Conservation (phyloP, 352 stramenopile species). For the Phytophthora hybrid region DNA sequence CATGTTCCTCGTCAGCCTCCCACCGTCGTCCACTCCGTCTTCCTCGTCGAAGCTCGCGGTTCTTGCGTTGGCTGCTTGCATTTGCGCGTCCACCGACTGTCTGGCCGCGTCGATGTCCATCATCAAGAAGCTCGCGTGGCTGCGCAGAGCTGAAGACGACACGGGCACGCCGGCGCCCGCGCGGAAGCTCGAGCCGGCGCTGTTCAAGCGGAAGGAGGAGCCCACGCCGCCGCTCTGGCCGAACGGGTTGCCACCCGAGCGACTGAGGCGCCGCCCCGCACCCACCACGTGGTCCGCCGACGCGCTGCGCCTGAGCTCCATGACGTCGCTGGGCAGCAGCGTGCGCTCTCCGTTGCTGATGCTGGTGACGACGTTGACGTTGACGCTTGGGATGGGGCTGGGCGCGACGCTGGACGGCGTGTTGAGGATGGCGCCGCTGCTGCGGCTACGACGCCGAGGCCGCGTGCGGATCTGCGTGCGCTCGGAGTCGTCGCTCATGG, state of each 20-base stretch:
- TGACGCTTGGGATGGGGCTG: slow-evolving; percentile 34
- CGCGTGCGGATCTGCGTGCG: slow-evolving; percentile 26
- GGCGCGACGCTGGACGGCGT: slow-evolving; percentile 51
- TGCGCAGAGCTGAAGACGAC: slow-evolving; percentile 42
- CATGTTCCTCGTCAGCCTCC: slow-evolving; percentile 51
- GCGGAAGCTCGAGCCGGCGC: slow-evolving; percentile 32
- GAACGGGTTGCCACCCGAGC: slow-evolving; percentile 40
- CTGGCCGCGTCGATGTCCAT: slow-evolving; percentile 60
- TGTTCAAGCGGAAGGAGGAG: slow-evolving; percentile 40
- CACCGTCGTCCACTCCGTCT: slow-evolving; percentile 32
- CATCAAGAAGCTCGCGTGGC: slow-evolving; percentile 58
- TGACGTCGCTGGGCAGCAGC: slow-evolving; percentile 43
- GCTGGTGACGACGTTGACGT: neutral
- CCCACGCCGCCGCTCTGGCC: slow-evolving; percentile 28
- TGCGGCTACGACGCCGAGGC: slow-evolving; percentile 59
- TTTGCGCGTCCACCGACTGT: slow-evolving; percentile 43
- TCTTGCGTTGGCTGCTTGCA: slow-evolving; percentile 11
- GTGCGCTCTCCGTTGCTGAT: slow-evolving; percentile 22
- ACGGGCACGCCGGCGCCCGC: slow-evolving; percentile 38
- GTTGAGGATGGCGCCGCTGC: slow-evolving; percentile 91
- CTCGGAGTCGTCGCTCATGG: slow-evolving; percentile 41
- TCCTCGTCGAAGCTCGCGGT: slow-evolving; percentile 36
- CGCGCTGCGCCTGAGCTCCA: slow-evolving; percentile 50
- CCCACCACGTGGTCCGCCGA: slow-evolving; percentile 42
- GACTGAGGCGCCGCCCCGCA: slow-evolving; percentile 39